Evolutionary conservation across 306 rosid species (phyloP), one percentile per base, ranked within the genome.

Genomic region (Pterocarpus macrocarpus): DNA sequence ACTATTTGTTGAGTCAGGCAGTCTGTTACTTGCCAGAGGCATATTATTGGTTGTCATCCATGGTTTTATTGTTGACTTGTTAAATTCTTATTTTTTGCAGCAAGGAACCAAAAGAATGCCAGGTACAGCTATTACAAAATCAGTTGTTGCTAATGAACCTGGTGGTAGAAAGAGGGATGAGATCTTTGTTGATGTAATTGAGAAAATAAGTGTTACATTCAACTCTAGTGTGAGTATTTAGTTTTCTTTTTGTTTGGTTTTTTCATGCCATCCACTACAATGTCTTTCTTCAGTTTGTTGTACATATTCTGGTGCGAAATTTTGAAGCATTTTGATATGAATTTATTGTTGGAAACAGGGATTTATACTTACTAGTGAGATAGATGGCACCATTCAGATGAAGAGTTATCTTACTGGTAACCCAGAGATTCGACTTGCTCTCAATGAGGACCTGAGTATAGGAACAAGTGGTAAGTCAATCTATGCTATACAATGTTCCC

Each of bases 371-470:
- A 93, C 98, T 55, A 93, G 97, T 71, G 99, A 95, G 89, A 95
- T 95, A 75, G 98, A 93, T 86, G 99, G 98, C 67, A 93, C 98
- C 78, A 93, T 95, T 85, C 98, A 95, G 85, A 90, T 95, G 99
- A 95, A 95, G 91, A 95, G 99, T 85, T 93, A 88, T 85, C 97
- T 93, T 79, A 83, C 92, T 4, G 96, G 98, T 32, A 95, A 93
- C 81, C 99, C 99, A 66, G 98, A 93, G 89, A 91, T 95, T 84
- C 91, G 97, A 64, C 85, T 95, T 82, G 97, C 97, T 74, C 96
- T 95, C 57, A 93, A 90, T 70, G 99, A 93, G 79, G 98, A 93
- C 85, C 81, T 95, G 84, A 82, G 93, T 81, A 88, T 93, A 41
- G 98, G 94, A 87, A 86, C 89, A 85, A 87, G 85, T 79, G 93